phyloP scores from a whole-genome alignment of 331 rosid genomes.

The Acacia pycnantha region DNA sequence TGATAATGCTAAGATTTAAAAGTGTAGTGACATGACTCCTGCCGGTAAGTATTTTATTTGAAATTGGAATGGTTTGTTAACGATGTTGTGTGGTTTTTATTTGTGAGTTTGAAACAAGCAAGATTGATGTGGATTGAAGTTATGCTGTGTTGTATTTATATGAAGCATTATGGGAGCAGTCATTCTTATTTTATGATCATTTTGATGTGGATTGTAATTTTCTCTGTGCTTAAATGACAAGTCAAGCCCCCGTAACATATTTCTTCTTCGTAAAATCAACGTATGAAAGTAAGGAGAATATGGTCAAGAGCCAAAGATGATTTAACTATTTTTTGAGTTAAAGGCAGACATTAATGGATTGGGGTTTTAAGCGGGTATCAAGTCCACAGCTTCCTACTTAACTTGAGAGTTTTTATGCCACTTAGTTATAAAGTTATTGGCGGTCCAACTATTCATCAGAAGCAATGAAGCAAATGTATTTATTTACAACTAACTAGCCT shows the following conservation, averaged over 20 bases:
- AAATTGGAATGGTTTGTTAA: neutral
- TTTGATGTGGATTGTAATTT: neutral
- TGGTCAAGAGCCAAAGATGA: neutral
- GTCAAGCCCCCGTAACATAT: neutral
- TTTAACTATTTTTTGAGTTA: neutral
- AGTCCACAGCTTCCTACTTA: no score
- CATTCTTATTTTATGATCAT: neutral
- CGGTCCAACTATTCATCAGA: neutral
- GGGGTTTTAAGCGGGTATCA: no score
- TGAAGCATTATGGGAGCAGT: neutral
- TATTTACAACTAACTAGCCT: neutral
- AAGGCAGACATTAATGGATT: no score
- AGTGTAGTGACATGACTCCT: neutral
- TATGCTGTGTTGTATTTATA: neutral
- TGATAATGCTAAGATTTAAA: slow-evolving; percentile 13
- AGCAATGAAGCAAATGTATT: neutral
- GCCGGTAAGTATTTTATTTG: neutral
- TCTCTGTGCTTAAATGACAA: neutral
- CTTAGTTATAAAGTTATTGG: no score
- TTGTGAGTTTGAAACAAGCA: neutral
- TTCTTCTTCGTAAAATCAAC: neutral
- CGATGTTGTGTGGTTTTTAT: neutral
- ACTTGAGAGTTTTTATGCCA: no score
- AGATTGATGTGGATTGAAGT: neutral
- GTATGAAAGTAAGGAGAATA: neutral